Evolutionary conservation across 306 rosid species (phyloP), one percentile per base, ranked within the genome.

Genomic region (Calophaca sinica): DNA sequence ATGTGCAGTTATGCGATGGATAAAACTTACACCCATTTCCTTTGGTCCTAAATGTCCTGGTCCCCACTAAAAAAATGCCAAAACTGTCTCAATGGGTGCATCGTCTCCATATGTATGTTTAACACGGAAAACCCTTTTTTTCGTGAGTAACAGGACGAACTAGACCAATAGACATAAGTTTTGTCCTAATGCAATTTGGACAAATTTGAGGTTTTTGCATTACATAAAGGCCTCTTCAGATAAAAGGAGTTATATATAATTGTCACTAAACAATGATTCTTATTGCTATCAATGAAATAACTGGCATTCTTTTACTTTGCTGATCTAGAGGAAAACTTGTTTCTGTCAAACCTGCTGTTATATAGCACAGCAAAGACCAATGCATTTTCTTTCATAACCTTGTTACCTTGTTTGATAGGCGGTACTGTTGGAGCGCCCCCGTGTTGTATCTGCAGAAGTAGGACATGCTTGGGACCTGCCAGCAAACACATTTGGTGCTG

Each of bases 391-490:
- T 66, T 57, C n/a, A n/a, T 7, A 48, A 70, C 36, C 60, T 62
- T 73, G 70, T 49, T n/a, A n/a, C n/a, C n/a, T 2, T 33, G 36
- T 0, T 33, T 60, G 14, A 38, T 59, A 93, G 96, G 91, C 91
- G 28, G 80, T 93, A 15, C 73, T 89, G 33, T 73, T 76, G 84
- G 98, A 90, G 68, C 84, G 81, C 53, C 96, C 98, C 44, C 91
- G 91, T 38, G 93, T 93, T 38, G 20, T 90, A 74, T 90, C 90
- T 57, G 79, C 87, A 45, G 67, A 93, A 4, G 96, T 93, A 62
- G 90, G 93, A 55, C 91, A 93, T 83, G 96, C 93, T 7, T 89
- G 96, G 96, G 96, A 93, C 74, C 75, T 94, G 14, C 97, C 91
- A 7, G 76, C 46, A 41, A 92, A 89, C 82, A 90, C 99, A 59